phyloP scores from a whole-genome alignment of 768 basidiomycete genomes.

The Tulasnella sp. region DNA sequence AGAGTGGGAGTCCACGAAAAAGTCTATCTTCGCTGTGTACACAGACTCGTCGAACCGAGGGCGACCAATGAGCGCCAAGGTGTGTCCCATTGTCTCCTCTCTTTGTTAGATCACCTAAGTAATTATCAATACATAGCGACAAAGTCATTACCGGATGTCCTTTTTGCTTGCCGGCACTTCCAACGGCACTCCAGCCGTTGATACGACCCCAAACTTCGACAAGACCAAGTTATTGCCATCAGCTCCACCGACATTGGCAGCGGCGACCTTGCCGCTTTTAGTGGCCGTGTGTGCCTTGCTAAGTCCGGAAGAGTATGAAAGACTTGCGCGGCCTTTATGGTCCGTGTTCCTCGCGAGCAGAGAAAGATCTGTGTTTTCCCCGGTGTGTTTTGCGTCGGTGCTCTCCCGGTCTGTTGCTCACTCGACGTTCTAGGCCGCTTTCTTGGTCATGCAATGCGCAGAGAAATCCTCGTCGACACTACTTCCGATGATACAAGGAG shows the following conservation, averaged over 20 bases:
- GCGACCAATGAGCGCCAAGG: background rate
- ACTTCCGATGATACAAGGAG: constrained; percentile 38
- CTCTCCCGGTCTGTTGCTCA: background rate
- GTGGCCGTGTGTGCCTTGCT: constrained; percentile 51
- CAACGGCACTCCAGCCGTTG: background rate
- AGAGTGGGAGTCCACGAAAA: background rate
- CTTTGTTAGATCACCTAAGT: background rate
- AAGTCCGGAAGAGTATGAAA: constrained; percentile 36
- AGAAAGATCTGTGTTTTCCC: constrained; percentile 32
- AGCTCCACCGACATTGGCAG: constrained; percentile 34
- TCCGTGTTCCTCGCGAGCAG: constrained; percentile 33
- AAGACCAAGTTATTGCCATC: constrained; percentile 28
- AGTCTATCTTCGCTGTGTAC: background rate
- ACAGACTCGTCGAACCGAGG: background rate
- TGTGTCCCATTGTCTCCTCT: background rate
- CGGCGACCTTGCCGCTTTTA: constrained; percentile 45
- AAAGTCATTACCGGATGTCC: constrained; percentile 3
- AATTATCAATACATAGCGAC: background rate
- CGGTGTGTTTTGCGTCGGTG: constrained; percentile 31
- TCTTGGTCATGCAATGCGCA: constrained; percentile 60
- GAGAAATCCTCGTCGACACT: constrained; percentile 47
- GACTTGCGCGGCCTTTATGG: constrained; percentile 49
- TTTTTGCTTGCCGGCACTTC: background rate
- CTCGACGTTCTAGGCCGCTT: constrained; percentile 33
- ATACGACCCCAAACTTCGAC: background rate